Evolutionary conservation across 1,139 yeast genomes (phyloP).

Genomic region (Hansenula lynferdii): DNA sequence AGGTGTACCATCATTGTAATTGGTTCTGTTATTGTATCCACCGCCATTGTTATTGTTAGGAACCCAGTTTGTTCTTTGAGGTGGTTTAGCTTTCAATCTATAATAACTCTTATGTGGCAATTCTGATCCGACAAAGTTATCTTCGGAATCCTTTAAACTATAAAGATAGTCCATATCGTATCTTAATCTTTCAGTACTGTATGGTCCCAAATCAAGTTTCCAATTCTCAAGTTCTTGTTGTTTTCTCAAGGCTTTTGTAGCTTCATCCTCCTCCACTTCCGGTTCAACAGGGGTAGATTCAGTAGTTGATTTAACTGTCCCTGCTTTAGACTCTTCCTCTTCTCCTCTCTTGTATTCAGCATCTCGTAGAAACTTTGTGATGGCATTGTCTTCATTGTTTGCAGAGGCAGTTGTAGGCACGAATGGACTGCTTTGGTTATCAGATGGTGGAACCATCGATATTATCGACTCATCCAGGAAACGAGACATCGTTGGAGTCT

Average conservation of each 20-base stretch:
- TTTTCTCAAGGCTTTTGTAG: neutral
- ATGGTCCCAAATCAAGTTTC: constrained; percentile 1
- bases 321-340: constrained; percentile 14
- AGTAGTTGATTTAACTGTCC: neutral
- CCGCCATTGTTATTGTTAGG: constrained; percentile 8
- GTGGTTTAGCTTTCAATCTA: constrained; percentile 13
- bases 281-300: neutral
- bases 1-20: constrained; percentile 11
- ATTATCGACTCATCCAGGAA: constrained; percentile 15
- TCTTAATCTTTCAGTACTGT: constrained; percentile 19
- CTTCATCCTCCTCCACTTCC: neutral
- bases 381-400: constrained; percentile 13
- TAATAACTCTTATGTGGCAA: constrained; percentile 20
- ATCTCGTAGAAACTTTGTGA: constrained; percentile 18
- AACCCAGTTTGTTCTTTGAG: constrained; percentile 7
- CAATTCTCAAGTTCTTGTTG: neutral
- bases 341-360: constrained; percentile 21
- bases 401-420: neutral
- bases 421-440: neutral
- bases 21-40: constrained; percentile 7
- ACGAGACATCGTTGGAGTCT: constrained; percentile 6
- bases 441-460: constrained; percentile 4
- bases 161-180: neutral
- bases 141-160: neutral
- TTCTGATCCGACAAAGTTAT: constrained; percentile 9